Evolutionary conservation across 768 basidiomycete genomes (phyloP).

Genomic region (Lyophyllum decastes): DNA sequence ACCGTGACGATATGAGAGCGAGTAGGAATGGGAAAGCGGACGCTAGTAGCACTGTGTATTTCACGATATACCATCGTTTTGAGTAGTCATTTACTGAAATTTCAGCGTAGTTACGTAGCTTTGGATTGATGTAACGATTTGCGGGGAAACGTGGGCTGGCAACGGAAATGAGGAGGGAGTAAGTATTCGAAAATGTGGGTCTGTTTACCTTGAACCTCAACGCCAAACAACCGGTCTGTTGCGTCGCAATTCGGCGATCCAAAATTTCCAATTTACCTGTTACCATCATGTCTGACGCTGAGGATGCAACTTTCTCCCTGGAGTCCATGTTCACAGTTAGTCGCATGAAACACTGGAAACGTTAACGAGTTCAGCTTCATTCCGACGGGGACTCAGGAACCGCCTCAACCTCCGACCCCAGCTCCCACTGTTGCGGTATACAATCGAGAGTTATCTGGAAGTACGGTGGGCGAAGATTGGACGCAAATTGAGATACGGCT

Average conservation of each 20-base stretch:
- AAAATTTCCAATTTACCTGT: too few relatives aligned
- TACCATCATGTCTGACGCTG: conserved; percentile 17
- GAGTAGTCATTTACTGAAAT: too few relatives aligned
- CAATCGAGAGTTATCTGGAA: conserved; percentile 33
- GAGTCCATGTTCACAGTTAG: conserved; percentile 51
- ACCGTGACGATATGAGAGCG: conserved; percentile 7
- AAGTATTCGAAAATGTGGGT: not conserved
- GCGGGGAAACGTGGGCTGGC: too few relatives aligned
- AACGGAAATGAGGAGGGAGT: too few relatives aligned
- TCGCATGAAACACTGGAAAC: conserved; percentile 2
- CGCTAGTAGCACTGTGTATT: too few relatives aligned
- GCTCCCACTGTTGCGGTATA: conserved; percentile 57
- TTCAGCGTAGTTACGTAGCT: too few relatives aligned
- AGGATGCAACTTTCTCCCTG: conserved; percentile 14
- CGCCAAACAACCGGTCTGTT: not conserved
- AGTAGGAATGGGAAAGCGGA: too few relatives aligned
- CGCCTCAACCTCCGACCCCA: conserved; percentile 66
- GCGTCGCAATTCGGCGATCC: too few relatives aligned
- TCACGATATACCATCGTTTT: too few relatives aligned
- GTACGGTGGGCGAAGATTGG: conserved; percentile 27
- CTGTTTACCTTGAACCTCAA: not conserved
- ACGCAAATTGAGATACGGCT: conserved; percentile 59
- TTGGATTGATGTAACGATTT: too few relatives aligned
- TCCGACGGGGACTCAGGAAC: conserved; percentile 46
- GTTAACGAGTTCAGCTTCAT: not conserved